Evolutionary conservation across 2,329 filamentous ascomycete species (phyloP), one percentile per base, ranked within the genome.

Genomic region (Pyrenochaeta sp.): DNA sequence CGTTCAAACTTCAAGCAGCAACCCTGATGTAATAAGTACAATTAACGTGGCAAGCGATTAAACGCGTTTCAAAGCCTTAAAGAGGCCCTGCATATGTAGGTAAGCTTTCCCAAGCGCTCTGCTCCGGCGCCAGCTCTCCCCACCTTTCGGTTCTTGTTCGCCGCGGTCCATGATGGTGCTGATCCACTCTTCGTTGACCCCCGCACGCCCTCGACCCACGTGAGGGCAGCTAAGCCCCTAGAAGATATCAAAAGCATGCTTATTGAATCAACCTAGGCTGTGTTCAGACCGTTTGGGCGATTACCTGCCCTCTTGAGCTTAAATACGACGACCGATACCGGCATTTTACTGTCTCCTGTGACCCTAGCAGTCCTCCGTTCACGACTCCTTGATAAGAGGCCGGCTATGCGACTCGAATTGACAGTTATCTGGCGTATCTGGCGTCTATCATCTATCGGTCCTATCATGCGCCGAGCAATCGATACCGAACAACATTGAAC

Each of bases 111-210:
- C 45, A 52, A 48, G 56, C 51, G 57, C 52, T 55, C 52, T 56
- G 34, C 56, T 49, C 53, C 60, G 52, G 46, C 49, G 48, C 50
- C 32, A 58, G 30, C 27, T 37, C 56, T 63, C 66, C 66, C 67
- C 67, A 70, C 66, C 58, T 64, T 57, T 68, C 64, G 58, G 58
- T 55, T 27, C 39, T 61, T 51, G 43, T 52, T 58, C 54, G 53
- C 58, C 56, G 61, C 59, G 52, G 59, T 58, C 46, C 37, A 58
- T 58, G 53, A 60, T 44, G 54, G 47, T 55, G 57, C 52, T 24
- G 45, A 47, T 59, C 58, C 56, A 60, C 45, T 42, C 50, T 59
- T 44, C 36, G 56, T 43, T 25, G 54, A 59, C 53, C 63, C 59
- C 61, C 59, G 59, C 61, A 52, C 56, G 49, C 50, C 57, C 54